Base-by-base conservation (phyloP, 2,329 filamentous ascomycete species). In the Trichophyton rubrum region DNA sequence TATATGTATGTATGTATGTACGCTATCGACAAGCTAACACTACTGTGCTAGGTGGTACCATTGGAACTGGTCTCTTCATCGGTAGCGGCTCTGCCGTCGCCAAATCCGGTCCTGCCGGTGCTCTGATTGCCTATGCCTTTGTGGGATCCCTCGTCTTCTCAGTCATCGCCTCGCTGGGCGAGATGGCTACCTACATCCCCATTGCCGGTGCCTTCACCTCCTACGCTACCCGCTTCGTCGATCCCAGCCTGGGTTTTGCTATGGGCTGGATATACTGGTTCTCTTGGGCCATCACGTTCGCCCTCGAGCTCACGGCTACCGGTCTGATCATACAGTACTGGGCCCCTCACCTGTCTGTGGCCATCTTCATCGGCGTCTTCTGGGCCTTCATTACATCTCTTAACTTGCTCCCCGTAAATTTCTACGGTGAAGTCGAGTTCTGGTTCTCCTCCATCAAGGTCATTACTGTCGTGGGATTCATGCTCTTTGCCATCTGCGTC, bases 181-280 rank as follows among this genome's bases (percentile, higher is more conserved):
- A 95, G 74, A 87, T 93, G 80, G 85, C 88, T 8, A 85, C 88
- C 9, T 89, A 85, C 67, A 84, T 91, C 30, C 89, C 89, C 4
- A 84, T 91, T 40, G 78, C 86, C 20, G 89, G 87, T 61, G 85
- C 86, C 45, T 91, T 91, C 70, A 88, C 87, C 33, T 80, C 85
- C 47, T 92, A 90, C 67, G 87, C 88, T 22, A 80, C 84, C 43
- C 85, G 88, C 17, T 89, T 92, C 67, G 80, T 90, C 61, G 85
- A 88, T 68, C 84, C 83, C 9, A 85, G 84, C 60, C 76, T 90
- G 56, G 87, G 86, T 6, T 90, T 90, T 67, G 80, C 87, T 20
- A 87, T 90, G 80, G 88, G 88, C 20, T 91, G 87, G 87, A 85
- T 89, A 62, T 91, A 91, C 73, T 91, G 86, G 85, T 90, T 90